Evolutionary conservation across 164 flowering plant genomes (phyloP).

Genomic region (Dillenia suffruticosa): DNA sequence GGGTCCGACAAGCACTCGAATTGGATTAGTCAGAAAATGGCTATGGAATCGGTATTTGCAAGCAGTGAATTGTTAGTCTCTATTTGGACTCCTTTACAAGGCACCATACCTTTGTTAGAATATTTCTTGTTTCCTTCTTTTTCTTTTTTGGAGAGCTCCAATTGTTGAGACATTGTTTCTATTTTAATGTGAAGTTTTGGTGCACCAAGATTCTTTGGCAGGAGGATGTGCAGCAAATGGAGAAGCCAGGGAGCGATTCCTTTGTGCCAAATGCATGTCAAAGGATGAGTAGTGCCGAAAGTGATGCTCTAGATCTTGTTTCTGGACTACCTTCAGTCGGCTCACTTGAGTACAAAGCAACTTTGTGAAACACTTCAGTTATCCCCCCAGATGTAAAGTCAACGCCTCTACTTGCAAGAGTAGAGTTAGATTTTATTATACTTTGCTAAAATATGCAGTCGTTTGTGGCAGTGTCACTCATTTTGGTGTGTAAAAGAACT

Average conservation of each 20-base stretch:
- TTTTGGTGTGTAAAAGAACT: too few species aligned
- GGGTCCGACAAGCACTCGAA: too few species aligned
- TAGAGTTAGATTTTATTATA: too few species aligned
- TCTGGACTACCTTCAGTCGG: constrained; percentile 32
- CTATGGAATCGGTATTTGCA: too few species aligned
- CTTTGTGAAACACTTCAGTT: too few species aligned
- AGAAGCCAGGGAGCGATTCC: constrained; percentile 39
- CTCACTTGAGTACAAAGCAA: constrained; percentile 30
- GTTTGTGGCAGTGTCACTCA: too few species aligned
- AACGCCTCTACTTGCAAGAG: too few species aligned
- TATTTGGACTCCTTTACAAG: background rate
- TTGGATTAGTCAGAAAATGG: too few species aligned
- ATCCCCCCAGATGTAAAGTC: too few species aligned
- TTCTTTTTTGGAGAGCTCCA: too few species aligned
- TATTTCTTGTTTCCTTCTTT: too few species aligned
- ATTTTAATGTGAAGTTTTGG: constrained; percentile 51
- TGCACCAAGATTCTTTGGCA: constrained; percentile 88
- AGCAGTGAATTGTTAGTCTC: background rate
- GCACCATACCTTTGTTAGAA: background rate
- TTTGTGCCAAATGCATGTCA: constrained; percentile 28
- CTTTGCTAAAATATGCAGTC: too few species aligned
- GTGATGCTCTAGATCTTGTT: constrained; percentile 25
- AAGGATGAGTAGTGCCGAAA: constrained; percentile 23
- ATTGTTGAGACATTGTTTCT: background rate
- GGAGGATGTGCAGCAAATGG: constrained; percentile 62